Evolutionary conservation across 305 asterid species (phyloP).

Genomic region (Rubia peregrina): DNA sequence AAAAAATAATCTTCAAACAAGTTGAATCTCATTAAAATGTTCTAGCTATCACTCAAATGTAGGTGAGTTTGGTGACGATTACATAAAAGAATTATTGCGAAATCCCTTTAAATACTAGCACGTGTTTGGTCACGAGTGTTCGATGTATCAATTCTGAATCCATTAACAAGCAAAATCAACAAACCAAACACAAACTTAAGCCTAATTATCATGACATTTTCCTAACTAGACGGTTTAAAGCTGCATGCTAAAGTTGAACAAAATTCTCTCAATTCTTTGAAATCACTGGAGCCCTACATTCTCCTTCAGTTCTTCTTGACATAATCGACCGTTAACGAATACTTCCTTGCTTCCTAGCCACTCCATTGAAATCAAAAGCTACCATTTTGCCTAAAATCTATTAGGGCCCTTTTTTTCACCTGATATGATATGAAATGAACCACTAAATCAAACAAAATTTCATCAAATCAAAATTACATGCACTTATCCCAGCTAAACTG

Average conservation of each 20-base stretch:
- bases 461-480: too few relatives aligned
- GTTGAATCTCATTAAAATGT: too few relatives aligned
- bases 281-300: neutral
- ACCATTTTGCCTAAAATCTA: too few relatives aligned
- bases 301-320: neutral
- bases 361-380: neutral
- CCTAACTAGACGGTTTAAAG: neutral
- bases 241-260: neutral
- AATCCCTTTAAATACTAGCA: neutral
- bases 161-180: neutral
- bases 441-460: too few relatives aligned
- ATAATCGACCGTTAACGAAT: neutral
- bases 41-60: too few relatives aligned
- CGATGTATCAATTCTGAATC: neutral
- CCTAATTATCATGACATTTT: neutral
- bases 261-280: neutral
- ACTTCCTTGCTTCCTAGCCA: neutral
- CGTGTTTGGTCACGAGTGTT: neutral
- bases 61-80: too few relatives aligned
- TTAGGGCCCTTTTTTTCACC: too few relatives aligned
- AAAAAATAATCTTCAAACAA: too few relatives aligned
- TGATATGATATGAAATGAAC: too few relatives aligned
- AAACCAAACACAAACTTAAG: neutral
- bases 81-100: neutral
- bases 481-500: too few relatives aligned